Percentiles rank a stretch among this genome's conserved stretches.
phyloP scores from a whole-genome alignment of 441 rosid species.

The Erysimum cheiri region DNA sequence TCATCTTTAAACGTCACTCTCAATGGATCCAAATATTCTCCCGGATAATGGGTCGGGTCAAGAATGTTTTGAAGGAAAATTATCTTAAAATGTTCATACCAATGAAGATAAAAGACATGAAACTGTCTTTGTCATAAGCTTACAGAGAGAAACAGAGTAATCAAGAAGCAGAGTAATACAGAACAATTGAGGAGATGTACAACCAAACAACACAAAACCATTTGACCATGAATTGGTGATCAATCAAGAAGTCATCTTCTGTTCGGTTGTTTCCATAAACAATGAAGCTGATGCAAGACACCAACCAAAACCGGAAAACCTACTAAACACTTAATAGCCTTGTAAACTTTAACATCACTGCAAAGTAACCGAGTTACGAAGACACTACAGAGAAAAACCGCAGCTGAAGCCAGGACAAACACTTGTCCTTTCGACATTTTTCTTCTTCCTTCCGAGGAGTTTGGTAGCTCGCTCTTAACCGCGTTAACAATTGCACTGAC shows the following conservation, averaged over 20 bases:
- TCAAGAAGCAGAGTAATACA: not conserved
- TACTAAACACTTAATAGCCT: slow-evolving; percentile 26
- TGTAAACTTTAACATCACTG: slow-evolving; percentile 10
- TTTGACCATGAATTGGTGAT: not conserved
- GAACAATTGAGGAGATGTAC: not conserved
- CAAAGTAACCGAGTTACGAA: not conserved
- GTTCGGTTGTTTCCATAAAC: not conserved
- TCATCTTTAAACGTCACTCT: too few species aligned
- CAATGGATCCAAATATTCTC: not conserved
- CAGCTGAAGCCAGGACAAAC: slow-evolving; percentile 18
- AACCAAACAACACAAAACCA: not conserved
- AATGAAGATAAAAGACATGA: not conserved
- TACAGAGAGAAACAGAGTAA: not conserved
- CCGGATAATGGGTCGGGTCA: not conserved
- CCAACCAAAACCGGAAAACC: slow-evolving; percentile 20
- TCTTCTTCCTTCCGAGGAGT: not conserved
- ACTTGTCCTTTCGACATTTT: not conserved
- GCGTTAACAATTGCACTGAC: slow-evolving; percentile 5
- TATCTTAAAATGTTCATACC: not conserved
- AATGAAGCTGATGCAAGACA: slow-evolving; percentile 3
- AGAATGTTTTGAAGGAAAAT: not conserved
- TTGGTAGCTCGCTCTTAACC: not conserved
- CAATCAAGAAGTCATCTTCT: not conserved
- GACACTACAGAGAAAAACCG: slow-evolving; percentile 14
- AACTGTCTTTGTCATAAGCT: not conserved